A percentile compares a stretch with the other conserved stretches of the same genome.
Evolutionary conservation across 805 yeast species (phyloP).

Genomic region (Metschnikowia proteae): DNA sequence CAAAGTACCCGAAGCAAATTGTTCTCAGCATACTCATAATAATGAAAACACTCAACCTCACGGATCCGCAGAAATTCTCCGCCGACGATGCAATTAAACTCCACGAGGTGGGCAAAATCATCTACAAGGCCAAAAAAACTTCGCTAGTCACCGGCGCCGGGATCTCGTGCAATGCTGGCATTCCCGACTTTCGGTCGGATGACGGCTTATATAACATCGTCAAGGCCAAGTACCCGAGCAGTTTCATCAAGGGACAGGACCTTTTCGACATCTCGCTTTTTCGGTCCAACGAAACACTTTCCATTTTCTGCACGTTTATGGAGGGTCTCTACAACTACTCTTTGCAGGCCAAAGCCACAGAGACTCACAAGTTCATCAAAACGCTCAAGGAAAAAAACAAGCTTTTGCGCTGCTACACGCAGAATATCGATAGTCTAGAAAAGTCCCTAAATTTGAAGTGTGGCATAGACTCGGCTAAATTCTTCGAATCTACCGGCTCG

Average conservation of each 20-base stretch:
- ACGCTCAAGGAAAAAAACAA: conserved; percentile 58
- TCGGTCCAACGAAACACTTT: conserved; percentile 59
- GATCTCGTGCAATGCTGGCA: conserved; percentile 93
- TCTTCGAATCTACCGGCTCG: conserved; percentile 19
- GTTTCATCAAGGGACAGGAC: conserved; percentile 79
- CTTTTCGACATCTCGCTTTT: conserved; percentile 84
- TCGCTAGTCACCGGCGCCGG: conserved; percentile 92
- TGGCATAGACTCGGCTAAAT: conserved; percentile 43
- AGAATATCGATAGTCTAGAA: conserved; percentile 90
- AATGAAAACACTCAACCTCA: conserved; percentile 32
- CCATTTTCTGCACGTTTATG: conserved; percentile 86
- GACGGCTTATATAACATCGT: conserved; percentile 79
- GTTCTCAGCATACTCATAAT: not conserved
- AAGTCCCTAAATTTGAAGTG: conserved; percentile 56
- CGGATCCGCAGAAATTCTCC: conserved; percentile 17
- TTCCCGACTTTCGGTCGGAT: conserved; percentile 87
- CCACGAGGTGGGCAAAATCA: conserved; percentile 37
- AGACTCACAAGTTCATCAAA: conserved; percentile 73
- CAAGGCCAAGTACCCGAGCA: conserved; percentile 56
- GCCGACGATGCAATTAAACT: conserved; percentile 32
- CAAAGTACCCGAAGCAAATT: no score
- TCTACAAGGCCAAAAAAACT: conserved; percentile 55
- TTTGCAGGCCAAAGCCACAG: conserved; percentile 69
- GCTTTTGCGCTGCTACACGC: conserved; percentile 85
- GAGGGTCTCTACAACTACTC: conserved; percentile 68